phyloP scores from a whole-genome alignment of 73 alveolate genomes.

The Tetrahymena elliotti region DNA sequence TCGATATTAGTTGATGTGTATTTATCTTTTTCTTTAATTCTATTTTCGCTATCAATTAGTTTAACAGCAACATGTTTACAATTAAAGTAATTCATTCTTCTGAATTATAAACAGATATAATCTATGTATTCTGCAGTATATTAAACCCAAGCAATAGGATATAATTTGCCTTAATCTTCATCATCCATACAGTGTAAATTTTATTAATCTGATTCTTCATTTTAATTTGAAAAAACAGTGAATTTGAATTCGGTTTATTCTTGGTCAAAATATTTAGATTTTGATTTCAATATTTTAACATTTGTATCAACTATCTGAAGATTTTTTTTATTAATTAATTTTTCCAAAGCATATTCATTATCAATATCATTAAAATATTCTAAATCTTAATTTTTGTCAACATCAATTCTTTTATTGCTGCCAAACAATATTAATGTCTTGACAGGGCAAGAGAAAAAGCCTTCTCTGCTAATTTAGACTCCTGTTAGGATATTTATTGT shows the following conservation, averaged over 20 bases:
- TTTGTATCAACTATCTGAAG: background rate
- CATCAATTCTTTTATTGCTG: background rate
- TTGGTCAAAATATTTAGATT: background rate
- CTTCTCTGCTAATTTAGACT: conserved; percentile 15
- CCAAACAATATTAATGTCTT: conserved; percentile 8
- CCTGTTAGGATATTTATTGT: background rate
- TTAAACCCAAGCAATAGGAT: background rate
- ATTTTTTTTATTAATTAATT: background rate
- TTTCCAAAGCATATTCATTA: background rate
- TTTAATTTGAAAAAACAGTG: background rate
- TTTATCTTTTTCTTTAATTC: background rate
- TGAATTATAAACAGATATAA: background rate
- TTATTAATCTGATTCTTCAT: background rate
- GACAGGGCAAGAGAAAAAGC: conserved; percentile 19
- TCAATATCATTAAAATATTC: background rate
- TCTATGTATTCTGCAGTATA: background rate
- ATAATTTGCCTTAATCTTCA: background rate
- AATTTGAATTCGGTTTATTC: background rate
- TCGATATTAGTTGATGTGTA: background rate
- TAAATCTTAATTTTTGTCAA: background rate
- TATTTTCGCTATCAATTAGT: background rate
- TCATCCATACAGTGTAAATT: background rate
- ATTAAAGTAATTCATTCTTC: background rate
- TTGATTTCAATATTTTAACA: background rate
- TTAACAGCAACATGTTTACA: background rate